Conservation (phyloP, 371 early-diverging fungal genomes). For the Circinella umbellata region DNA sequence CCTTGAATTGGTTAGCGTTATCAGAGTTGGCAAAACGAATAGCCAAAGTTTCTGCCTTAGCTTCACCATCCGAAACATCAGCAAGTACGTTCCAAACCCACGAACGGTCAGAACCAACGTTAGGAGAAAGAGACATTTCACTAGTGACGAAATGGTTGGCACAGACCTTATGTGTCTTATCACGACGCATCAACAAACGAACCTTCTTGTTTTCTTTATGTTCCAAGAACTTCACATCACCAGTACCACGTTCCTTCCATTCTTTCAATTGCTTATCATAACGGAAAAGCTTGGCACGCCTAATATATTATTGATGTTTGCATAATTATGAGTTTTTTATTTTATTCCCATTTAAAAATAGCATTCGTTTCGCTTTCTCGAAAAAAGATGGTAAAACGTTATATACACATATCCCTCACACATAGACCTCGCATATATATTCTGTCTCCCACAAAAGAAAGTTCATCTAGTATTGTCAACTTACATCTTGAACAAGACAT, state of each 20-base stretch:
- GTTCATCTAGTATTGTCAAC: conserved; percentile 14
- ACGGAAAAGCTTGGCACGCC: conserved; percentile 98
- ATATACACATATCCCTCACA: no score
- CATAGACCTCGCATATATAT: no score
- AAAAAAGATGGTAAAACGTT: no score
- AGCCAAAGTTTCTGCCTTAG: conserved; percentile 87
- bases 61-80: conserved; percentile 90
- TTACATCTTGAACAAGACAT: conserved; percentile 93
- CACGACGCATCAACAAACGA: conserved; percentile 96
- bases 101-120: conserved; percentile 96
- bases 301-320: conserved; percentile 28
- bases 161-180: conserved; percentile 97
- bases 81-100: conserved; percentile 95
- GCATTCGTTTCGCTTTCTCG: no score
- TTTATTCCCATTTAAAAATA: not conserved
- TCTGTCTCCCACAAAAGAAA: no score
- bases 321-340: not conserved
- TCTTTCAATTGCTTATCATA: conserved; percentile 87
- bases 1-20: conserved; percentile 64
- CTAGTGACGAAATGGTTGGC: conserved; percentile 95
- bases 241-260: conserved; percentile 99
- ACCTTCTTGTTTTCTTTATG: conserved; percentile 89
- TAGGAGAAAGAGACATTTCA: conserved; percentile 90
- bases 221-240: conserved; percentile 92
- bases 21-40: conserved; percentile 97